Conservation (phyloP, 1,284 basidiomycete genomes). For the Heterobasidion irregulare region DNA sequence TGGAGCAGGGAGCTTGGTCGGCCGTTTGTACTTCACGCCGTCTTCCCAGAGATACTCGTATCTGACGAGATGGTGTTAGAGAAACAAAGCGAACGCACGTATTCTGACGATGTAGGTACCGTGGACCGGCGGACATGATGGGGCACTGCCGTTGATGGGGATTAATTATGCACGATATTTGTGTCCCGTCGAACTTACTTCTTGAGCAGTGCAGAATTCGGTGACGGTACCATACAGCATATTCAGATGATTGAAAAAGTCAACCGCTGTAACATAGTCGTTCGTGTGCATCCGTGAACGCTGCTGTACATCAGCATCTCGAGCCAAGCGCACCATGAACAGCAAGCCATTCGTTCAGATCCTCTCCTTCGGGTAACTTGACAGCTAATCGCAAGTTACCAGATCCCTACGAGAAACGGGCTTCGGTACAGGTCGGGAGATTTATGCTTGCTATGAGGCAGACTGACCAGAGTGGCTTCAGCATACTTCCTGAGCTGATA, state of each 20-base stretch:
- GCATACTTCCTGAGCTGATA: constrained; percentile 97
- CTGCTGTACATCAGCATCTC: background rate
- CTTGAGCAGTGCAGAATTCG: constrained; percentile 91
- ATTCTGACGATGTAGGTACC: constrained; percentile 34
- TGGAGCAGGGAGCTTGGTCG: constrained; percentile 90
- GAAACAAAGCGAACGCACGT: background rate
- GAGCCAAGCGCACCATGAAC: constrained; percentile 70
- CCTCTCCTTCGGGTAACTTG: constrained; percentile 89
- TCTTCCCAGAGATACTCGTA: constrained; percentile 99
- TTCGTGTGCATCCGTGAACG: background rate
- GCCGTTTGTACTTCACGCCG: constrained; percentile 82
- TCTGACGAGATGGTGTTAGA: constrained; percentile 28
- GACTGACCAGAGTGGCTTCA: constrained; percentile 84
- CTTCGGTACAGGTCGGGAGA: background rate
- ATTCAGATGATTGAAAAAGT: constrained; percentile 95
- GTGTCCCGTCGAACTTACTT: constrained; percentile 38
- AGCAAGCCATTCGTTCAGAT: constrained; percentile 93
- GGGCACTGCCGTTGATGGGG: constrained; percentile 61
- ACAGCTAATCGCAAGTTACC: constrained; percentile 89
- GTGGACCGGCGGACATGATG: constrained; percentile 97
- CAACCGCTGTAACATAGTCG: constrained; percentile 57
- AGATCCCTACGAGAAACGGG: constrained; percentile 58
- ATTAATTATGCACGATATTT: background rate
- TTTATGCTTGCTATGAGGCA: background rate
- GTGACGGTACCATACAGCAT: constrained; percentile 96